Evolutionary conservation across 2,329 filamentous ascomycete genomes (phyloP).

Genomic region (Calonectria pteridis): DNA sequence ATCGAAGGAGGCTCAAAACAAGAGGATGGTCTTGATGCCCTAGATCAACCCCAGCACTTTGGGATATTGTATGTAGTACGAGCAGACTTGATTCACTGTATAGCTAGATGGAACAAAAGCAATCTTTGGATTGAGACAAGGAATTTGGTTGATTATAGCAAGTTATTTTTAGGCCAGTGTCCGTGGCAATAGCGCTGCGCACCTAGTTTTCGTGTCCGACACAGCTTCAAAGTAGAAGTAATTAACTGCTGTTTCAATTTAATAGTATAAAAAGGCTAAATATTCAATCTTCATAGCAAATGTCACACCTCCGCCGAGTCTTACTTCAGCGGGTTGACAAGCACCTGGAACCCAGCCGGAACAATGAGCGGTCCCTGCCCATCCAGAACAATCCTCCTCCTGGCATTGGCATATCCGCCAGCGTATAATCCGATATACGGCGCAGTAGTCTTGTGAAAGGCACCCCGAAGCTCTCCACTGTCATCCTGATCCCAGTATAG

Average conservation of each 20-base stretch:
- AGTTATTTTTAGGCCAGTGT: background rate
- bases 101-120: background rate
- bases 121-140: background rate
- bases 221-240: background rate
- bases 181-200: too few relatives aligned
- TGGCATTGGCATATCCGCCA: background rate
- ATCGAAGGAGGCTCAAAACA: background rate
- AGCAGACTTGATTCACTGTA: background rate
- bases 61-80: background rate
- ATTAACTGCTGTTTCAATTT: background rate
- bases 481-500: constrained; percentile 75
- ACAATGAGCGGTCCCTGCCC: constrained; percentile 11
- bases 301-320: background rate
- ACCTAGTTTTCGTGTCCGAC: too few relatives aligned
- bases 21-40: constrained; percentile 25
- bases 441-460: constrained; percentile 16
- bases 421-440: background rate
- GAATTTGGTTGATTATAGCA: background rate
- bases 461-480: background rate
- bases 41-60: background rate
- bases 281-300: background rate
- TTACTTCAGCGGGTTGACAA: constrained; percentile 10
- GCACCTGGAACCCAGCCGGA: constrained; percentile 4
- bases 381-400: constrained; percentile 11
- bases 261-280: background rate